phyloP scores from a whole-genome alignment of 768 basidiomycete species.

The Lactifluus subvellereus region DNA sequence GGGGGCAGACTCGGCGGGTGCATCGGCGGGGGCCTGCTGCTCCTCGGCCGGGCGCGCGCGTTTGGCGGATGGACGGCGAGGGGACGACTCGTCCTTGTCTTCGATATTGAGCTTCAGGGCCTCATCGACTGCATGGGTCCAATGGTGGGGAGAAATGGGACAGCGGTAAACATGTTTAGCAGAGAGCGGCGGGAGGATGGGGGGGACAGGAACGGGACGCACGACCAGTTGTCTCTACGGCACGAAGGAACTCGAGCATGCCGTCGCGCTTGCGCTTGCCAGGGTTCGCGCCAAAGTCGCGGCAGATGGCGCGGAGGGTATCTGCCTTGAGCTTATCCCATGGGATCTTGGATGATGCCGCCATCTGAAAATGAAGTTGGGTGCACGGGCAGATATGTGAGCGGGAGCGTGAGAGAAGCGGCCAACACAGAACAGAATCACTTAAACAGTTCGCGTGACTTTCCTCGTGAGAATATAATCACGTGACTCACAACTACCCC shows the following conservation, averaged over 20 bases:
- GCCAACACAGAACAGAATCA: background rate
- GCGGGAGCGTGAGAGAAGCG: constrained; percentile 10
- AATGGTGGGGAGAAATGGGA: background rate
- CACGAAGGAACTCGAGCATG: constrained; percentile 25
- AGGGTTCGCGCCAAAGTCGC: constrained; percentile 26
- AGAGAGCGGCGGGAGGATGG: background rate
- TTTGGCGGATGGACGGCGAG: constrained; percentile 18
- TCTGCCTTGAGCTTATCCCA: constrained; percentile 27
- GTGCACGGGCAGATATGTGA: constrained; percentile 3
- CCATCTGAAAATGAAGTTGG: constrained; percentile 7
- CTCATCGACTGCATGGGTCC: constrained; percentile 18
- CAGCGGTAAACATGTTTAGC: background rate
- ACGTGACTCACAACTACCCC: background rate
- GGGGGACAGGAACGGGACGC: constrained; percentile 14
- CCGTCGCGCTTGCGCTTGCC: constrained; percentile 24
- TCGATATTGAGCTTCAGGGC: constrained; percentile 20
- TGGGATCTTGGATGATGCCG: constrained; percentile 22
- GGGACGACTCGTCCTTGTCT: constrained; percentile 21
- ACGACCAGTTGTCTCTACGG: constrained; percentile 26
- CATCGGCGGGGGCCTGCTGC: constrained; percentile 1
- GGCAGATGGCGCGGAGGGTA: constrained; percentile 27
- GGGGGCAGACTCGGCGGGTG: background rate
- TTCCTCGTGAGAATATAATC: background rate
- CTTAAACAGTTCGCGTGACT: background rate
- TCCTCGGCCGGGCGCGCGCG: constrained; percentile 17